Base-by-base conservation (phyloP, 495 filamentous ascomycete species). In the Parachaetomium inaequale region DNA sequence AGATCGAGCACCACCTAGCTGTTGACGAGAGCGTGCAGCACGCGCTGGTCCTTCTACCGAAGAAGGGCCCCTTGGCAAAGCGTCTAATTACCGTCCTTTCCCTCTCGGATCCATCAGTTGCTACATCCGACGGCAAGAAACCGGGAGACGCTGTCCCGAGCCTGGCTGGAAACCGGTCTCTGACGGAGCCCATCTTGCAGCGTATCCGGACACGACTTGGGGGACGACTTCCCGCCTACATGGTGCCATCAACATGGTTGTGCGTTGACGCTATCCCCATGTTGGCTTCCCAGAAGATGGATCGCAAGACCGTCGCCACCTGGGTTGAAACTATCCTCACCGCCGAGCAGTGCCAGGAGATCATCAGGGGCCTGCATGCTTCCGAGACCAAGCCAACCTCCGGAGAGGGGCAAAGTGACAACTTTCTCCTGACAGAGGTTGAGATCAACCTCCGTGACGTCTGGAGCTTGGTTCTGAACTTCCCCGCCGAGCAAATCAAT, bases 1-100 rank as follows among this genome's bases (percentile, higher is more conserved):
- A 87, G 61, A 80, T 87, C 51, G 84, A 86, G 61, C 79, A 84
- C 67, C 78, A 82, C 21, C 17, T 72, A 0, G 50, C 61, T 7
- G 46, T 58, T 1, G 56, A 68, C 26, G 57, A 61, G 12, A n/a
- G 19, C 11, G 59, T 67, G 0, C 47, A 58, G 46, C 80, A 81
- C 61, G 78, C 74, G 4, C 67, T 83, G 57, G 80, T 82, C 0
- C 72, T 79, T 21, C 67, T 80, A 19, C 76, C 81, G 28, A 78
- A 76, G 68, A 70, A 56, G 6, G 76, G 76, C 6, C 75, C 64
- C 1, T 64, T 76, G 29, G 71, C 72, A 38, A 63, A 76, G 32
- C 78, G 77, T 3, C 68, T 83, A 8, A 74, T 83, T 28, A 76
- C 38, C 4, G 54, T 67, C 3, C 31, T 71, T 7, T 62, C 65